A percentile compares a stretch with the other conserved stretches of the same genome.
Conservation (phyloP, 176 grass and related monocot genomes). For the Aechmea fasciata region DNA sequence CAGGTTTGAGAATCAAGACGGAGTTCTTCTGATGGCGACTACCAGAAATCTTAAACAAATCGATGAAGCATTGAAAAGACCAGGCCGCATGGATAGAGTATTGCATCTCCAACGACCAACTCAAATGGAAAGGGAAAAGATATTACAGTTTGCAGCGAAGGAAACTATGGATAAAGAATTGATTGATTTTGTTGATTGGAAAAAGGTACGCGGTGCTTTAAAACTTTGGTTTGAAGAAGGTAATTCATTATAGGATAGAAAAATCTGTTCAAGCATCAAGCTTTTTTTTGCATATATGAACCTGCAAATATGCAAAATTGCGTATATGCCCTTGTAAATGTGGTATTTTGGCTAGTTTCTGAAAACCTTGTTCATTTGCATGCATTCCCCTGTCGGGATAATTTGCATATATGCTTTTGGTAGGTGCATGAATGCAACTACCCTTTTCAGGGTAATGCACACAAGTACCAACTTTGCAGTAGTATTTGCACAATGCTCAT, state of each 20-base stretch:
- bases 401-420: too few species aligned
- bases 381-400: too few species aligned
- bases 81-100: constrained; percentile 26
- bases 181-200: constrained; percentile 30
- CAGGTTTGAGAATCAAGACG: constrained; percentile 38
- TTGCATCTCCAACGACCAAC: constrained; percentile 28
- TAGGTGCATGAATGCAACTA: too few species aligned
- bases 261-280: too few species aligned
- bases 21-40: constrained; percentile 30
- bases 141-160: constrained; percentile 15
- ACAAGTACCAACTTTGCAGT: too few species aligned
- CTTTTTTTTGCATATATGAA: background rate
- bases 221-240: background rate
- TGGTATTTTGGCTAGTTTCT: too few species aligned
- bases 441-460: too few species aligned
- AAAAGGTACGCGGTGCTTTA: constrained; percentile 13
- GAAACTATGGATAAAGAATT: constrained; percentile 23
- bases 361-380: too few species aligned
- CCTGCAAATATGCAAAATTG: background rate
- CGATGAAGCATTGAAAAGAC: constrained; percentile 24
- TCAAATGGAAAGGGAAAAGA: constrained; percentile 28
- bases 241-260: background rate
- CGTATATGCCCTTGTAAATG: too few species aligned
- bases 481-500: too few species aligned
- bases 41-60: constrained; percentile 31